phyloP scores from a whole-genome alignment of 1,139 yeast genomes.

The Nakaseomyces bracarensis region DNA sequence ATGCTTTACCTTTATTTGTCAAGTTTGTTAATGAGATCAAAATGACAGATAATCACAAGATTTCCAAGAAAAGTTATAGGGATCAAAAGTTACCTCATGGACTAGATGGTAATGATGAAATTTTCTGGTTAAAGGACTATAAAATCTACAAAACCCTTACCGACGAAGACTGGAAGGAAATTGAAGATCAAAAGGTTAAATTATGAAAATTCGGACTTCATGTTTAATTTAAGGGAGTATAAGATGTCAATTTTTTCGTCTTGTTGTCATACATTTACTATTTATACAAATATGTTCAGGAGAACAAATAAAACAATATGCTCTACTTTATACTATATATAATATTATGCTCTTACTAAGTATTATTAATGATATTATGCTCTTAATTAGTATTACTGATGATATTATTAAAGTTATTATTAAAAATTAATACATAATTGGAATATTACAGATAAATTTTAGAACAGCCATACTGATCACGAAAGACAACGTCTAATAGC shows the following conservation, averaged over 20 bases:
- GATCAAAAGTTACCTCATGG: conserved; percentile 74
- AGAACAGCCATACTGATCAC: too few relatives aligned
- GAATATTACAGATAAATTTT: neutral
- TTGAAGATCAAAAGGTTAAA: conserved; percentile 31
- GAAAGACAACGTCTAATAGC: too few relatives aligned
- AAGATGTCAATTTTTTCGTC: too few relatives aligned
- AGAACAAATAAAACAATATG: too few relatives aligned
- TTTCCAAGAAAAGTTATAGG: conserved; percentile 68
- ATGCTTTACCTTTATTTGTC: conserved; percentile 79
- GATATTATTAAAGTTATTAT: neutral
- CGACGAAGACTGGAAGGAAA: conserved; percentile 50
- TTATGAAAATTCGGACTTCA: conserved; percentile 18
- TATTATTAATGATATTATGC: neutral
- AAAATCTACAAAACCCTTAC: conserved; percentile 49
- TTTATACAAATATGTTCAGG: too few relatives aligned
- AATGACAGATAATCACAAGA: conserved; percentile 77
- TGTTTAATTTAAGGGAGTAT: too few relatives aligned
- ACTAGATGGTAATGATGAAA: conserved; percentile 46
- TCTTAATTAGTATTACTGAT: neutral
- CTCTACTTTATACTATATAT: too few relatives aligned
- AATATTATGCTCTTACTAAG: too few relatives aligned
- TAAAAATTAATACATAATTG: neutral
- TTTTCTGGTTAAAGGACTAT: conserved; percentile 61
- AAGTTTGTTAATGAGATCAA: conserved; percentile 57
- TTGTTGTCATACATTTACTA: too few relatives aligned